Evolutionary conservation across 306 rosid species (phyloP), one percentile per base, ranked within the genome.

Genomic region (Hippophae gyantsensis): DNA sequence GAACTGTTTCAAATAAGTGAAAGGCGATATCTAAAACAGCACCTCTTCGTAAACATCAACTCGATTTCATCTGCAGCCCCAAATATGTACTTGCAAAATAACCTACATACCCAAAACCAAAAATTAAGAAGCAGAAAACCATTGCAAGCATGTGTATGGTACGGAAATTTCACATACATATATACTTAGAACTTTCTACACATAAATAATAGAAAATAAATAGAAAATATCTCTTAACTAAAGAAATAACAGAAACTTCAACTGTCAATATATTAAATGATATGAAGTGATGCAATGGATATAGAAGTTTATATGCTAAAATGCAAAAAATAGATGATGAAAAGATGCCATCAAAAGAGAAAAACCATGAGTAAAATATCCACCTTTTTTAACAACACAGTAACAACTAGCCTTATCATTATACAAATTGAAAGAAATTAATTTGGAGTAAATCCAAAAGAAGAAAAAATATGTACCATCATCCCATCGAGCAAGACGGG

Each of bases 401-500:
- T 27, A 27, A 27, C 32, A 27, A 27, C 2, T 27, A 27, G 32
- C 32, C 32, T 27, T 27, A 27, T 27, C 32, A 27, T 27, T 27
- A 27, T 27, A 27, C 32, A 27, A 27, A 27, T 27, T 27, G 3
- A 6, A 7, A 54, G 41, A 18, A 27, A 54, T 11, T 14, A 3
- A 12, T 43, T 23, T 7, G 12, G 40, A 53, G 9, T 1, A 2
- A 9, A 6, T n/a, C 18, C 55, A 53, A 0, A 14, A 3, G 10
- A 8, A 64, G 42, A 60, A 44, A 57, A 43, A 61, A 43, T 23
- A 54, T 14, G 69, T 59, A 75, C 92, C 92, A 63, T 81, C 82
- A 70, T 85, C 87, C 87, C 92, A 81, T 64, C 85, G 73, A 3
- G 87, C 87, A 57, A 85, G 85, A 46, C 59, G 85, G 62, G 77